phyloP scores from a whole-genome alignment of 2,329 filamentous ascomycete species.

The Aureobasidium melanogenum region DNA sequence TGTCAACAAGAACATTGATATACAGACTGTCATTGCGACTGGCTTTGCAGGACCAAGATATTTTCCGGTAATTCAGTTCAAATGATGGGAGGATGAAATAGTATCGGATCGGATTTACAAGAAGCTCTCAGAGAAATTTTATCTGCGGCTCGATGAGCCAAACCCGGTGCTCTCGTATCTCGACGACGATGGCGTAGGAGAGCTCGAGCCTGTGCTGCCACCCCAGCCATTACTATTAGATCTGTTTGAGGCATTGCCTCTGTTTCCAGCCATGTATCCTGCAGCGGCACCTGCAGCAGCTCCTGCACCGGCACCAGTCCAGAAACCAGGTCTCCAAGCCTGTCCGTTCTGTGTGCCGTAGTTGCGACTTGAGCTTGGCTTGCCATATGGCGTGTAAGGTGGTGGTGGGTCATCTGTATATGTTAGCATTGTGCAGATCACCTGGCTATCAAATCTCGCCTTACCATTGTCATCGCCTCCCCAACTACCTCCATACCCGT shows the following conservation, averaged over 20 bases:
- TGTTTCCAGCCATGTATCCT: constrained; percentile 52
- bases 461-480: constrained; percentile 34
- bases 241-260: constrained; percentile 23
- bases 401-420: constrained; percentile 41
- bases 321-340: constrained; percentile 65
- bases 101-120: background rate
- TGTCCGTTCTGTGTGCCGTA: constrained; percentile 23
- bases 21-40: constrained; percentile 74
- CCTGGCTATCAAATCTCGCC: background rate
- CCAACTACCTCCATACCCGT: constrained; percentile 32
- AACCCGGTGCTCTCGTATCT: constrained; percentile 28
- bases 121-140: background rate
- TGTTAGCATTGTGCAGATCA: background rate
- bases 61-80: constrained; percentile 11
- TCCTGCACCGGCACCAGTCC: constrained; percentile 59
- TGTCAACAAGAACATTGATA: constrained; percentile 72
- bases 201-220: constrained; percentile 14
- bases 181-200: constrained; percentile 20
- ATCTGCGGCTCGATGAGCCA: constrained; percentile 26
- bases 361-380: background rate
- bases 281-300: constrained; percentile 62
- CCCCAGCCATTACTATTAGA: constrained; percentile 20
- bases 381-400: constrained; percentile 32
- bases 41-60: constrained; percentile 78
- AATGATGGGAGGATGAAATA: background rate